Percentiles rank a stretch among this genome's conserved stretches.
Conservation (phyloP, 2,329 filamentous ascomycete genomes). For the Aspergillus neoniger region DNA sequence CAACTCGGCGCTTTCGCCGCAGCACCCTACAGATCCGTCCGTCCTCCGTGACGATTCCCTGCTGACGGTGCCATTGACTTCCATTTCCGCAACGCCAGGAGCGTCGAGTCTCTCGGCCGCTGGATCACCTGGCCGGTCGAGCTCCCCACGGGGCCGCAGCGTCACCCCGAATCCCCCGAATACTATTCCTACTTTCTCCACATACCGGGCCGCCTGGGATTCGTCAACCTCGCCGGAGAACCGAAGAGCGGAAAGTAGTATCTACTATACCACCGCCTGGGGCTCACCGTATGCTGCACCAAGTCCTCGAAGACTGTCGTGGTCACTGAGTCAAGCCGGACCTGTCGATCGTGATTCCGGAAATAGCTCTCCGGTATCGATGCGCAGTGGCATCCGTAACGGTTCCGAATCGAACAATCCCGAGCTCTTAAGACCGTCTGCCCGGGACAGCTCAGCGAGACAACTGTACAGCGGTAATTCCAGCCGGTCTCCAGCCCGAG, state of each 20-base stretch:
- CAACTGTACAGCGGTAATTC: conserved; percentile 29
- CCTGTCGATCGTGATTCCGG: conserved; percentile 40
- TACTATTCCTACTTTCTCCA: conserved; percentile 35
- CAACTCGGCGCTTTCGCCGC: conserved; percentile 40
- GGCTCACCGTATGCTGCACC: conserved; percentile 81
- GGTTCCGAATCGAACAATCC: conserved; percentile 28
- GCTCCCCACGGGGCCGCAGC: conserved; percentile 27
- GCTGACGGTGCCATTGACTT: conserved; percentile 33
- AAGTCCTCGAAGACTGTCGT: conserved; percentile 48
- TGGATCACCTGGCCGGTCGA: conserved; percentile 37
- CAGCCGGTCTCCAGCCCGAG: conserved; percentile 28
- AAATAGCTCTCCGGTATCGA: conserved; percentile 38
- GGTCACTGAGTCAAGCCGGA: conserved; percentile 48
- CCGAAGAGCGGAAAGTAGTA: conserved; percentile 49
- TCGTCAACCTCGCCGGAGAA: conserved; percentile 44
- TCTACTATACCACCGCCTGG: conserved; percentile 78
- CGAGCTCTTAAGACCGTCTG: conserved; percentile 33
- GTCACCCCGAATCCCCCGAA: conserved; percentile 32
- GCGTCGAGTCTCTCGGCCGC: conserved; percentile 39
- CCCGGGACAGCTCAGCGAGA: conserved; percentile 26
- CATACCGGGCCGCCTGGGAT: conserved; percentile 36
- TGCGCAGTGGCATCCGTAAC: conserved; percentile 26
- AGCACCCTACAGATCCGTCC: conserved; percentile 30
- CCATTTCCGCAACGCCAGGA: conserved; percentile 39
- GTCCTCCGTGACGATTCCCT: conserved; percentile 33